Evolutionary conservation across 2,329 filamentous ascomycete genomes (phyloP), one percentile per base, ranked within the genome.

Genomic region (Daldinia eschscholtzii): DNA sequence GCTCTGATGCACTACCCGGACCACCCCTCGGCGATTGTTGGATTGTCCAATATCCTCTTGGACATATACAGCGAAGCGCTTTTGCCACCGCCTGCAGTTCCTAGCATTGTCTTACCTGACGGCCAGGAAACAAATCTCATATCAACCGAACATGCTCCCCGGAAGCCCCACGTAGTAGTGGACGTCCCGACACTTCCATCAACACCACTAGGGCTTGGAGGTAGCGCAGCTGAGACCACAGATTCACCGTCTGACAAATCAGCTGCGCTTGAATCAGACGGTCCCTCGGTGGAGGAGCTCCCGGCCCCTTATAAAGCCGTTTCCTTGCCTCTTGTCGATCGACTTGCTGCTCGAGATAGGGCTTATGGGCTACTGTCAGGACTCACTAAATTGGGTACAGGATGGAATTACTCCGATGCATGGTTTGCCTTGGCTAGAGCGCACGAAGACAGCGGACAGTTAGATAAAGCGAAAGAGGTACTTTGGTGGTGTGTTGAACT

Each of bases 401-500:
- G 93, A 0, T 99, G 96, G 96, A 95, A 98, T 80, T 88, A 91
- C 78, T 90, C 93, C 0, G 96, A 98, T 78, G 96, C 95, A 4
- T 99, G 96, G 96, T 95, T 93, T 76, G 88, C 92, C 4, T 86
- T 99, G 37, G 93, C 94, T 0, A 86, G 93, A 70, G 94, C 93
- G 9, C 93, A 98, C 76, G 96, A 99, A 80, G 89, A 94, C 77
- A 92, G 93, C 64, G 92, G 92, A 0, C 93, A 97, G 82, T 81
- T 89, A 1, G 92, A 96, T 41, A 97, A 95, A 83, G 92, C 96
- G 13, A 97, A 94, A 82, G 92, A 96, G 74, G 93, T 94, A 52
- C 85, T 98, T 6, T 98, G 96, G 96, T 98, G 95, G 94, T 97
- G 94, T 75, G 92, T 99, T 12, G 94, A 98, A 80, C 84, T 99